Conservation (phyloP, 1,139 yeast species). For the Schwanniomyces etchellsii region DNA sequence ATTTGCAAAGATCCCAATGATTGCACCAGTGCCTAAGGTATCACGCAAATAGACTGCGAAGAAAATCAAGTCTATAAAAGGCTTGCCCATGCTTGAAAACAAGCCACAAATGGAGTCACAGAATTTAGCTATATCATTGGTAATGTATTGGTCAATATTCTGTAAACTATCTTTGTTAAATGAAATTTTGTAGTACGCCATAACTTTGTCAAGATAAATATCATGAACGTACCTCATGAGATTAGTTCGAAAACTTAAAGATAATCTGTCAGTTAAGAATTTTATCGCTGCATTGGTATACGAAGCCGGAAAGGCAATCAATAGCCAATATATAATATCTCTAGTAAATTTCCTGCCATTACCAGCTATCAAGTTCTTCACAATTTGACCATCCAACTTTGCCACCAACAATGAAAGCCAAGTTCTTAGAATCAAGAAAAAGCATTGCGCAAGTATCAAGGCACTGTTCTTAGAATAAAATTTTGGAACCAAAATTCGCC, state of each 20-base stretch:
- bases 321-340: constrained; percentile 80
- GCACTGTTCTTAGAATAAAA: constrained; percentile 64
- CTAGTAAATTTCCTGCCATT: constrained; percentile 69
- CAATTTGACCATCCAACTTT: constrained; percentile 86
- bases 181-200: constrained; percentile 75
- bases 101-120: constrained; percentile 79
- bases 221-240: constrained; percentile 86
- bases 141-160: constrained; percentile 70
- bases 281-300: constrained; percentile 90
- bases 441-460: constrained; percentile 64
- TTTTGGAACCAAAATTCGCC: constrained; percentile 78
- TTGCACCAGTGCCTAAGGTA: constrained; percentile 81
- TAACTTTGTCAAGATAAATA: constrained; percentile 71
- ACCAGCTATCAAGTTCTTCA: constrained; percentile 81
- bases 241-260: constrained; percentile 81
- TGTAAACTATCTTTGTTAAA: constrained; percentile 41
- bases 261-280: constrained; percentile 68
- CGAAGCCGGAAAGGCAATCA: constrained; percentile 89
- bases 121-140: constrained; percentile 79
- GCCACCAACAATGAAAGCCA: constrained; percentile 86
- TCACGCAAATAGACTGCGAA: constrained; percentile 81
- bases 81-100: constrained; percentile 87
- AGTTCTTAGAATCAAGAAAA: constrained; percentile 74
- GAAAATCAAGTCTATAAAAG: constrained; percentile 81
- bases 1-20: constrained; percentile 74